Evolutionary conservation across 2,329 filamentous ascomycete species (phyloP).

Genomic region (Knoxdaviesia capensis): DNA sequence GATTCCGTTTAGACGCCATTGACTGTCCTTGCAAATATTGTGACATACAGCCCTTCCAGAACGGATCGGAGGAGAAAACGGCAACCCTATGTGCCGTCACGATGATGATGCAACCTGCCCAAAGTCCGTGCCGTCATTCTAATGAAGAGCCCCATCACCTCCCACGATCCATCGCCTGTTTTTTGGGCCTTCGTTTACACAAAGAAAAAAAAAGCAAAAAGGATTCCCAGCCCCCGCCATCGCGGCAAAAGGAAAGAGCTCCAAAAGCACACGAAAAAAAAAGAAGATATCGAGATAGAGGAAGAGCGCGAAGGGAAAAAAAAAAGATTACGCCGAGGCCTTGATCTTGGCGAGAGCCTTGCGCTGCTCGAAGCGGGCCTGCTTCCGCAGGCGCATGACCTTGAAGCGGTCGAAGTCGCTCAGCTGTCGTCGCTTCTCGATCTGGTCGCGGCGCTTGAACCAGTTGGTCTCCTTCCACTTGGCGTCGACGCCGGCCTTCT

Average conservation of each 20-base stretch:
- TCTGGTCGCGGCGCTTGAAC: conserved; percentile 82
- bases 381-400: conserved; percentile 98
- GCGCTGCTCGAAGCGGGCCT: conserved; percentile 94
- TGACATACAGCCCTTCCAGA: conserved; percentile 46
- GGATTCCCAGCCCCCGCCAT: no score
- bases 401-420: conserved; percentile 99
- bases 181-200: conserved; percentile 2
- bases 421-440: conserved; percentile 70
- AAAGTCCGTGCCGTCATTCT: conserved; percentile 11
- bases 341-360: conserved; percentile 91
- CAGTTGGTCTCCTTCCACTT: conserved; percentile 86
- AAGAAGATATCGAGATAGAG: conserved; percentile 2
- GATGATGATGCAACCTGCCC: conserved; percentile 23
- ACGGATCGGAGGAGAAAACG: conserved; percentile 30
- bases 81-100: not conserved
- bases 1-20: conserved; percentile 48
- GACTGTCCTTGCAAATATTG: conserved; percentile 21
- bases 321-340: conserved; percentile 47
- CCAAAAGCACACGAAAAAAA: not conserved
- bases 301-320: not conserved
- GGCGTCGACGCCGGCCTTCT: conserved; percentile 73
- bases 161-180: conserved; percentile 14
- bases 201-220: no score
- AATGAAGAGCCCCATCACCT: not conserved
- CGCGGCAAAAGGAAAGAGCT: no score